Evolutionary conservation across 2,329 filamentous ascomycete genomes (phyloP), one percentile per base, ranked within the genome.

Genomic region (Talaromyces piceae): DNA sequence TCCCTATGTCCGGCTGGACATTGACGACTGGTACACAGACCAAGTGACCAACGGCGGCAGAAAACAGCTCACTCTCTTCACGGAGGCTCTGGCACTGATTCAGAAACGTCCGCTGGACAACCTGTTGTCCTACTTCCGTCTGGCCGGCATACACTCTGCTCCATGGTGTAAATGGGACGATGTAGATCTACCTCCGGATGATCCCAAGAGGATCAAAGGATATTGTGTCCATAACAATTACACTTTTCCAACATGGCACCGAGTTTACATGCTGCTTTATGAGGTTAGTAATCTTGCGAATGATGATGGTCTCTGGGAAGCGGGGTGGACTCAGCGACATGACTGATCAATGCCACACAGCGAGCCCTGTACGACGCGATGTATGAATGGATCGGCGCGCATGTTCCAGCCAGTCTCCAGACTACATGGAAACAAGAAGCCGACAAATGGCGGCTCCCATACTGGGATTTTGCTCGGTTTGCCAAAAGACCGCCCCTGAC

Each of bases 181-280:
- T 23, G 26, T 28, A 6, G 11, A 28, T 6, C 7, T 11, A 6
- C 26, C 26, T 28, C 76, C 71, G 0, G 57, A 4, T 80, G 78
- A 2, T 70, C 8, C 20, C 13, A 12, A 25, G 16, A 23, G 25
- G 5, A 16, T 13, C 74, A 48, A 74, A n/a, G 88, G 88, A 44
- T 94, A 91, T 65, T 94, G 89, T 65, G 81, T 81, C 13, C 89
- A 95, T 67, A 79, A 77, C 30, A 86, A 85, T 4, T 80, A 85
- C 47, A 72, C 93, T 12, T 93, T 95, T 64, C 81, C 85, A 23
- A 79, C 83, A 41, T 94, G 89, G 89, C 89, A 95, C 73, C 80
- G 89, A 43, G 86, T 88, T 0, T 94, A 91, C 66, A 73, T 93
- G 51, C 73, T 77, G 5, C 67, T 85, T 4, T 82, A 71, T 54